Evolutionary conservation across 2,329 filamentous ascomycete species (phyloP), one percentile per base, ranked within the genome.

Genomic region (Xylariales sp.): DNA sequence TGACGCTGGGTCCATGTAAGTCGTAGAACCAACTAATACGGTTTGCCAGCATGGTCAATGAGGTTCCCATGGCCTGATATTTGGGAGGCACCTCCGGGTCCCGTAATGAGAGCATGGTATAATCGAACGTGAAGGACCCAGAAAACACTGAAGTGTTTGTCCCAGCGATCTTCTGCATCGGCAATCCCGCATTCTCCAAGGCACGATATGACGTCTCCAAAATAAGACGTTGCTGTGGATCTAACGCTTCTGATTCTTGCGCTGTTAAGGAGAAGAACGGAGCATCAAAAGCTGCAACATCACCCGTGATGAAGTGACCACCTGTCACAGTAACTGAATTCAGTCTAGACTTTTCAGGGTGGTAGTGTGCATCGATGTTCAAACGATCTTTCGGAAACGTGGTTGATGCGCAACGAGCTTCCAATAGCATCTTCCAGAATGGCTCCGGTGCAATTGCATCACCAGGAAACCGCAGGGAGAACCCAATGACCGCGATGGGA

Each of bases 1-100:
- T 52, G 18, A 59, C 43, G 29, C 54, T 57, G 1, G 58, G 48
- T 1, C 59, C 59, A 2, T 40, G 41, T 30, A 57, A 42, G 37
- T 62, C 50, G 33, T 58, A 64, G 37, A 51, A 60, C 49, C 54
- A 65, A 14, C 54, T 57, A 11, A 62, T 40, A 1, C 63, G 51
- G 41, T 66, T 66, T 0, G 61, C n/a, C 3, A 59, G 33, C 6
- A 62, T 48, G 13, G 43, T 45, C 3, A 40, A 23, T 10, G 38
- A 42, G 4, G 42, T 44, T 3, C 60, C 61, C n/a, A n/a, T n/a
- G n/a, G n/a, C n/a, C n/a, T n/a, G n/a, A n/a, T n/a, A n/a, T n/a
- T n/a, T n/a, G n/a, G n/a, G n/a, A n/a, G 43, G 24, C 4, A 43
- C 47, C 7, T 41, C 39, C 6, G 34, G 34, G 16, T 41, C 45